Percentiles rank a stretch among this genome's conserved stretches.
Conservation (phyloP, 73 alveolate genomes). For the Paramecium caudatum region DNA sequence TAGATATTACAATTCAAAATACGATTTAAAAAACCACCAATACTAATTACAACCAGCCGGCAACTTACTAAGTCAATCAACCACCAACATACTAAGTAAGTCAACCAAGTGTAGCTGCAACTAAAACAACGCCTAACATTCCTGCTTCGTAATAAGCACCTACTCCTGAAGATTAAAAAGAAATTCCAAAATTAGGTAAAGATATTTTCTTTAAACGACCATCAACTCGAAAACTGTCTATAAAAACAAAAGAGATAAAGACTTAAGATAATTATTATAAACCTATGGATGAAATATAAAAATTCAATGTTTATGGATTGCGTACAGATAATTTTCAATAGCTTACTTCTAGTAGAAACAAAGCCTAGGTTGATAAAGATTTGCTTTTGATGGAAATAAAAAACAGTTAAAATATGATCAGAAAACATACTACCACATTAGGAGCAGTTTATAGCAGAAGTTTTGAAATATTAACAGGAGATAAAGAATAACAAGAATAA, state of each 20-base stretch:
- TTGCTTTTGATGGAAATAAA: neutral
- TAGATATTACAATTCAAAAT: neutral
- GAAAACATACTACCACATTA: slow-evolving; percentile 20
- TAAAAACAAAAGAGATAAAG: slow-evolving; percentile 15
- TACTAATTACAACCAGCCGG: too few species aligned
- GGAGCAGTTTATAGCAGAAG: slow-evolving; percentile 32
- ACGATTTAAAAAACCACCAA: neutral
- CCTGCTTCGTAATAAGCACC: neutral
- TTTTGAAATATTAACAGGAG: slow-evolving; percentile 56
- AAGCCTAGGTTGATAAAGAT: slow-evolving; percentile 8
- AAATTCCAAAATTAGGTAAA: slow-evolving; percentile 25
- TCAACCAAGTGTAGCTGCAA: too few species aligned
- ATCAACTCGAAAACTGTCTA: slow-evolving; percentile 42
- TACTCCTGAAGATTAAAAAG: neutral
- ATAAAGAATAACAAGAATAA: slow-evolving; percentile 10
- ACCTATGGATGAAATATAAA: slow-evolving; percentile 41
- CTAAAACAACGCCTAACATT: too few species aligned
- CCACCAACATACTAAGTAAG: too few species aligned
- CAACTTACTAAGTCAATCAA: too few species aligned
- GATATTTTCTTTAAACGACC: slow-evolving; percentile 29
- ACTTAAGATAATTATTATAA: neutral
- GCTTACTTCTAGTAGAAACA: neutral
- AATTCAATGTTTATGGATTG: neutral
- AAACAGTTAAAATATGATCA: neutral
- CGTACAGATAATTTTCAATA: neutral